phyloP scores from a whole-genome alignment of 305 asterid genomes.

The Petunia hybrid region DNA sequence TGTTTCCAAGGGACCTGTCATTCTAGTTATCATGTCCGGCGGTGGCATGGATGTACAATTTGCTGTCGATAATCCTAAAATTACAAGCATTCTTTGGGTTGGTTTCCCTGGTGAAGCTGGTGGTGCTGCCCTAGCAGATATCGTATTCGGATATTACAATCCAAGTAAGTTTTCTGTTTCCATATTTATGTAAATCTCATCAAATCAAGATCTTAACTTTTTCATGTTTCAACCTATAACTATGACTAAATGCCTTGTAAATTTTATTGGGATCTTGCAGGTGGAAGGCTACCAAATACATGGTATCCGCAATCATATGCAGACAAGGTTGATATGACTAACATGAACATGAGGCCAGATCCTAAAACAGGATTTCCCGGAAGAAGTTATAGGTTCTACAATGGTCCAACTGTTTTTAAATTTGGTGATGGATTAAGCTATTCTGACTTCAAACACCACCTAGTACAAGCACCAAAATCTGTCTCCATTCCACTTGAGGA shows the following conservation, averaged over 20 bases:
- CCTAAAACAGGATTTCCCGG: slow-evolving; percentile 78
- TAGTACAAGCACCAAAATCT: slow-evolving; percentile 52
- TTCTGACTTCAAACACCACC: slow-evolving; percentile 53
- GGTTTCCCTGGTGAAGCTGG: slow-evolving; percentile 87
- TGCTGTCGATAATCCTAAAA: slow-evolving; percentile 66
- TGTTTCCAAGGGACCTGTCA: slow-evolving; percentile 68
- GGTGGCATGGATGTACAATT: slow-evolving; percentile 82
- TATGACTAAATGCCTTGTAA: neutral
- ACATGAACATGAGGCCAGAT: slow-evolving; percentile 89
- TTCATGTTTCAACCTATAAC: too few relatives aligned
- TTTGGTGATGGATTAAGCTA: slow-evolving; percentile 86
- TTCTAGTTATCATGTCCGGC: slow-evolving; percentile 80
- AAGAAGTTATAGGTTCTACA: slow-evolving; percentile 79
- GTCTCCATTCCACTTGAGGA: slow-evolving; percentile 53
- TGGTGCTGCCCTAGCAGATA: slow-evolving; percentile 75
- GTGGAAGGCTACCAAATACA: slow-evolving; percentile 88
- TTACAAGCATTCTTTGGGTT: slow-evolving; percentile 79
- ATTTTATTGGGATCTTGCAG: slow-evolving; percentile 38
- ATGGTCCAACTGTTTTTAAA: slow-evolving; percentile 68
- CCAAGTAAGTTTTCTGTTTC: slow-evolving; percentile 56
- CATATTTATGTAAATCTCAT: neutral
- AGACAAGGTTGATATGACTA: slow-evolving; percentile 70
- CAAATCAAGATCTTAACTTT: neutral
- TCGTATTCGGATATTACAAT: slow-evolving; percentile 62
- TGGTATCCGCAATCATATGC: slow-evolving; percentile 86